Evolutionary conservation across 2,329 filamentous ascomycete species (phyloP), one percentile per base, ranked within the genome.

Genomic region (Clarireedia paspali): DNA sequence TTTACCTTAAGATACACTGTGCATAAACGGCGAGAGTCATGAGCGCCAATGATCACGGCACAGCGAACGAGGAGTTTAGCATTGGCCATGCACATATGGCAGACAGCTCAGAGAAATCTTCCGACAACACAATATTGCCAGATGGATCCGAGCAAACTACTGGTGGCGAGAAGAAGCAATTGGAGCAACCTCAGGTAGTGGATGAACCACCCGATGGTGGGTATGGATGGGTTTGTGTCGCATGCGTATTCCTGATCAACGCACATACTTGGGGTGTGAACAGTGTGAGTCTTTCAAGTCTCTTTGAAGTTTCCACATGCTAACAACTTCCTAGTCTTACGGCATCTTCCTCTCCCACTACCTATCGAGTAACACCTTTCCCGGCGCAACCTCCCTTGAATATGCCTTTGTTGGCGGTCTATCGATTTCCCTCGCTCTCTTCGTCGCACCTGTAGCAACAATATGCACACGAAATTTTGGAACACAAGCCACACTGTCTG

Each of bases 301-400:
- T 47, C 7, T 4, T 56, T 40, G 23, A n/a, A 17, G 46, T 49
- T 9, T 27, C 17, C 54, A 50, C 20, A 42, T 45, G 48, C 38
- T 24, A 44, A 50, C 61, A 47, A 15, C 15, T 14, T 53, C 9
- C 20, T 47, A 78, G 75, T 77, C 79, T 2, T 88, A 87, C 73
- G 88, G 87, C 68, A 84, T 90, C 56, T 89, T 87, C 60, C 81
- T 92, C 14, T 85, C 89, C 15, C 80, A 90, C 64, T 94, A 92
- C 73, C 79, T 92, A 55, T 73, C 77, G 17, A 79, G 78, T 49
- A 73, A 83, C 52, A 75, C 77, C 23, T 90, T 87, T 60, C 78
- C 82, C 0, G 81, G 79, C 14, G 80, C 86, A 2, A 82, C 80
- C 0, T 72, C 79, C 2, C 77, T 91, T 2, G 77, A 84, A 5